Evolutionary conservation across 176 grass and related monocot species (phyloP).

Genomic region (Musa acuminata): DNA sequence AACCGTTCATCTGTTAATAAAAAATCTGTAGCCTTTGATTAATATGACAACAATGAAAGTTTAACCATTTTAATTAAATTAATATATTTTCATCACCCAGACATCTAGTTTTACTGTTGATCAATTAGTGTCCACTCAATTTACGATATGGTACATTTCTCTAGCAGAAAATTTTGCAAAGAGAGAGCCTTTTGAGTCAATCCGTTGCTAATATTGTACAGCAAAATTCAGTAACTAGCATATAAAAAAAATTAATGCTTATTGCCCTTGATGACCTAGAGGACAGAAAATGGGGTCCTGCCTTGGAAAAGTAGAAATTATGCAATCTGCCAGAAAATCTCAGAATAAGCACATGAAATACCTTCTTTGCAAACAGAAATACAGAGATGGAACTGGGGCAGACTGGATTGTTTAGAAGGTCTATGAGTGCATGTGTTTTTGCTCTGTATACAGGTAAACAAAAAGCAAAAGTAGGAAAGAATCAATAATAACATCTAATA

Average conservation of each 20-base stretch:
- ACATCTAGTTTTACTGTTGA: not conserved
- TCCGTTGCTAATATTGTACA: not conserved
- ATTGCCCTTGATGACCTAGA: not conserved
- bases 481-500: not conserved
- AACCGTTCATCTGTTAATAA: not conserved
- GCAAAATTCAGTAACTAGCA: not conserved
- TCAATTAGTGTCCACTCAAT: not conserved
- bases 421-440: constrained; percentile 34
- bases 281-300: not conserved
- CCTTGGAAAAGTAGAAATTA: not conserved
- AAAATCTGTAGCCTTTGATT: not conserved
- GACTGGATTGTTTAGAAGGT: constrained; percentile 22
- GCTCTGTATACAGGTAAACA: constrained; percentile 24
- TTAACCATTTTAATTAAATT: not conserved
- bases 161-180: not conserved
- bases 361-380: constrained; percentile 34
- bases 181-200: not conserved
- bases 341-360: not conserved
- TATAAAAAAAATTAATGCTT: not conserved
- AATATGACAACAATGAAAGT: not conserved
- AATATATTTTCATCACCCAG: not conserved
- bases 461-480: constrained; percentile 3
- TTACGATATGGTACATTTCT: not conserved
- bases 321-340: not conserved
- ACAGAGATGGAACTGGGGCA: constrained; percentile 21